Evolutionary conservation across 1,284 basidiomycete genomes (phyloP).

Genomic region (Heterobasidion occidentale): DNA sequence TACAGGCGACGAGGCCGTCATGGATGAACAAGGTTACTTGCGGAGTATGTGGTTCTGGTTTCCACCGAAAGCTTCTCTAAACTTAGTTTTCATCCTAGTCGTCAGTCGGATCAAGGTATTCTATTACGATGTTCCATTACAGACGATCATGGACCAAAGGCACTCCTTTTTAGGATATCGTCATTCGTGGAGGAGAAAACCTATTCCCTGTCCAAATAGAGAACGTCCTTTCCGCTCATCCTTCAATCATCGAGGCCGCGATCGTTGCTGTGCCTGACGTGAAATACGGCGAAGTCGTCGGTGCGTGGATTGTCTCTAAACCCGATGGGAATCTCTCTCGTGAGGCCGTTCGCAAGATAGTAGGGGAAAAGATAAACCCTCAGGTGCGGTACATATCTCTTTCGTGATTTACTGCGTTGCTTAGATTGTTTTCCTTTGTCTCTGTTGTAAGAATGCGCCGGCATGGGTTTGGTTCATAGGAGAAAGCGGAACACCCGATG

Average conservation of each 20-base stretch:
- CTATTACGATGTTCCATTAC: neutral
- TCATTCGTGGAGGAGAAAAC: slow-evolving; percentile 87
- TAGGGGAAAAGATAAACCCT: slow-evolving; percentile 60
- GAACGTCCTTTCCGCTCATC: slow-evolving; percentile 60
- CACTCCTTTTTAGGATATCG: slow-evolving; percentile 52
- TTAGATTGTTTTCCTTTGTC: neutral
- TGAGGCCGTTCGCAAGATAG: slow-evolving; percentile 44
- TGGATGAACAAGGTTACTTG: slow-evolving; percentile 81
- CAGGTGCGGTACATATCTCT: slow-evolving; percentile 39
- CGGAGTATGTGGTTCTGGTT: slow-evolving; percentile 36
- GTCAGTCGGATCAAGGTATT: slow-evolving; percentile 69
- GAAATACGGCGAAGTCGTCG: slow-evolving; percentile 71
- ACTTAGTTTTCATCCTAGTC: slow-evolving; percentile 33
- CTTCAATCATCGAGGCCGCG: slow-evolving; percentile 64
- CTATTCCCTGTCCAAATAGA: slow-evolving; percentile 84
- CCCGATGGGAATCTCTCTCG: slow-evolving; percentile 32
- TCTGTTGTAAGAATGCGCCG: slow-evolving; percentile 55
- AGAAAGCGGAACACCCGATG: slow-evolving; percentile 48
- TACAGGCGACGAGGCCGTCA: slow-evolving; percentile 77
- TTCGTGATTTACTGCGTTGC: neutral
- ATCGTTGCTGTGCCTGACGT: slow-evolving; percentile 68
- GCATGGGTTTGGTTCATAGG: slow-evolving; percentile 79
- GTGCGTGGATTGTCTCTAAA: slow-evolving; percentile 63
- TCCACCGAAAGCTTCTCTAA: slow-evolving; percentile 1
- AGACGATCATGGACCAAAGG: neutral